Evolutionary conservation across 768 basidiomycete species (phyloP), one percentile per base, ranked within the genome.

Genomic region (Paxillus ammoniavirescens): DNA sequence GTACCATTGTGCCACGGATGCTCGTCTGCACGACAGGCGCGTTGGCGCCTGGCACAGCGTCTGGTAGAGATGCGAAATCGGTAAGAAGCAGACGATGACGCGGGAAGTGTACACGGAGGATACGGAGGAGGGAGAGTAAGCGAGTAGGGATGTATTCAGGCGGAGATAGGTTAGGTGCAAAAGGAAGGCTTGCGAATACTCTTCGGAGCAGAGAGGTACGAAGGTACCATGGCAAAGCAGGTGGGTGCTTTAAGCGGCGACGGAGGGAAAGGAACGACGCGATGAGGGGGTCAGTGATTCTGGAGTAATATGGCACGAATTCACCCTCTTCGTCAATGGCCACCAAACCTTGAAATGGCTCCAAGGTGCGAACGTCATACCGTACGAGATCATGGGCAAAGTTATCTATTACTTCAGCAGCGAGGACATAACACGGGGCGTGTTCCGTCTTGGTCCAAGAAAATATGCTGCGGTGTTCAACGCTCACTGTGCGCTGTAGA

Each of bases 351-450:
- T 99, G 95, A 45, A 88, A 83, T 0, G 97, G 94, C 61, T 86
- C 75, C 54, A 93, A 76, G 2, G 89, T 91, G 26, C 78, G 73
- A 42, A 89, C 72, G 65, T 95, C 88, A 64, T 98, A 98, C 33
- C 96, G 89, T 40, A 99, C 80, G 62, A 96, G 79, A 65, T 99
- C 97, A 66, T 98, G 96, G 1, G 93, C 88, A 62, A 98, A 96
- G 70, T 99, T 99, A 72, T 98, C 96, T 89, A 97, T 81, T 33
- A 99, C 97, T 75, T 99, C 97, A 77, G 98, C 82, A 2, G 93
- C 95, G 21, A 99, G 69, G 62, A 99, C 87, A 69, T 89, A 98
- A 71, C 96, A 98, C 37, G 93, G 90, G 3, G 93, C 83, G 0
- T 83, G 76, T 56, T 93, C 90, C 51, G 74, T 81, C 31, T 70